phyloP scores from a whole-genome alignment of 768 basidiomycete species.

The Amanita muscaria region DNA sequence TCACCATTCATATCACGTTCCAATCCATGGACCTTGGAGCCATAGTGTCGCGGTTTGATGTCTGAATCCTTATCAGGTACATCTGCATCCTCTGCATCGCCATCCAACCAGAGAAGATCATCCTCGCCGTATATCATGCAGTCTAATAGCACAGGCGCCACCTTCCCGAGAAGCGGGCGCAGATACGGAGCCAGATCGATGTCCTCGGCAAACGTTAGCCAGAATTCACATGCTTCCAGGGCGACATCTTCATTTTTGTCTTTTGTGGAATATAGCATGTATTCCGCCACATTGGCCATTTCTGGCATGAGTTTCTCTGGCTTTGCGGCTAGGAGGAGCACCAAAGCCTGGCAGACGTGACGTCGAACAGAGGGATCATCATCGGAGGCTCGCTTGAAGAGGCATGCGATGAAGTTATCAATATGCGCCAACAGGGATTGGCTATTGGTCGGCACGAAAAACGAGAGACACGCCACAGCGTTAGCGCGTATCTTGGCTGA shows the following conservation, averaged over 20 bases:
- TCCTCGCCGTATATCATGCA: slow-evolving; percentile 98
- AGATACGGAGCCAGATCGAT: slow-evolving; percentile 78
- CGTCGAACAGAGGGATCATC: slow-evolving; percentile 89
- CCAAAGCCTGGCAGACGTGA: slow-evolving; percentile 93
- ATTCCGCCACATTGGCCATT: slow-evolving; percentile 91
- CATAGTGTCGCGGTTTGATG: slow-evolving; percentile 94
- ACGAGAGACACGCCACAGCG: slow-evolving; percentile 89
- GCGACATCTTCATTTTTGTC: slow-evolving; percentile 96
- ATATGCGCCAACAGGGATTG: slow-evolving; percentile 87
- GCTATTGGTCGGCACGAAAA: slow-evolving; percentile 81
- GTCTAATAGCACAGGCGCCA: slow-evolving; percentile 90
- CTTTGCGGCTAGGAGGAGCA: slow-evolving; percentile 83
- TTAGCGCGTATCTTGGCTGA: slow-evolving; percentile 87
- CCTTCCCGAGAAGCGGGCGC: slow-evolving; percentile 80
- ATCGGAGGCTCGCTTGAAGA: slow-evolving; percentile 94
- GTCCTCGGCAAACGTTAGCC: slow-evolving; percentile 98
- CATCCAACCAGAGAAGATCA: slow-evolving; percentile 91
- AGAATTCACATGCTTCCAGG: slow-evolving; percentile 98
- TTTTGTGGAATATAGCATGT: slow-evolving; percentile 97
- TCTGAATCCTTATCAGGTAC: slow-evolving; percentile 93
- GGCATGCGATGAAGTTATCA: slow-evolving; percentile 84
- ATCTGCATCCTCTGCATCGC: slow-evolving; percentile 77
- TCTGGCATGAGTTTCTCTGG: slow-evolving; percentile 97
- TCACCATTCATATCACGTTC: slow-evolving; percentile 56
- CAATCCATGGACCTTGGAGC: slow-evolving; percentile 74